Evolutionary conservation across 345 rosid genomes (phyloP).

Genomic region (Cardamine chenopodiifolia): DNA sequence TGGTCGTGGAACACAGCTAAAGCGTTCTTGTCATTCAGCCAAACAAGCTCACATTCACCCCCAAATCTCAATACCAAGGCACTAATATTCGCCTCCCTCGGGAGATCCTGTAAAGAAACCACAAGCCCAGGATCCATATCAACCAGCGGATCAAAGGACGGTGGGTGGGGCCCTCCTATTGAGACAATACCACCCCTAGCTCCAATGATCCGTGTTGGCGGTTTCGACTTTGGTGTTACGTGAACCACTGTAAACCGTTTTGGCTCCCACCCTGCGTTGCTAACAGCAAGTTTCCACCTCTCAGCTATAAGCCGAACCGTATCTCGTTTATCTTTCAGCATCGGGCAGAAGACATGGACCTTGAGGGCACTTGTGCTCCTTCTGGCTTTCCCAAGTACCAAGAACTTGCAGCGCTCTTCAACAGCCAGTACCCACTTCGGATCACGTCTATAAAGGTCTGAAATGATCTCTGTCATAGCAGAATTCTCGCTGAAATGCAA

Average conservation of each 20-base stretch:
- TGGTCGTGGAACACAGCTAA: constrained; percentile 88
- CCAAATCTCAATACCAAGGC: constrained; percentile 86
- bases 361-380: constrained; percentile 58
- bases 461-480: constrained; percentile 65
- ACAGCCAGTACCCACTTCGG: constrained; percentile 88
- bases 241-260: constrained; percentile 81
- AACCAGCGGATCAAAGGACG: constrained; percentile 68
- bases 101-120: constrained; percentile 84
- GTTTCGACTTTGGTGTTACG: constrained; percentile 73
- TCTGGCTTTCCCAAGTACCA: constrained; percentile 85
- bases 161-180: constrained; percentile 53
- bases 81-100: constrained; percentile 84
- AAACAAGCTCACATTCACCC: constrained; percentile 92
- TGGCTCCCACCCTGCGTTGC: constrained; percentile 91
- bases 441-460: constrained; percentile 88
- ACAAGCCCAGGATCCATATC: constrained; percentile 98
- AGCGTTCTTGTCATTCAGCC: constrained; percentile 95
- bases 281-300: constrained; percentile 90
- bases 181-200: constrained; percentile 55
- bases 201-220: constrained; percentile 79
- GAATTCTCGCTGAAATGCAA: constrained; percentile 89
- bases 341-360: constrained; percentile 90
- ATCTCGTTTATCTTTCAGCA: constrained; percentile 92
- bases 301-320: constrained; percentile 85
- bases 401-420: constrained; percentile 90